These are phyloP conservation scores for Neurospora hispaniola DNA, from an alignment of 495 filamentous ascomycete genomes.

Conservation along the genomic window DNA sequence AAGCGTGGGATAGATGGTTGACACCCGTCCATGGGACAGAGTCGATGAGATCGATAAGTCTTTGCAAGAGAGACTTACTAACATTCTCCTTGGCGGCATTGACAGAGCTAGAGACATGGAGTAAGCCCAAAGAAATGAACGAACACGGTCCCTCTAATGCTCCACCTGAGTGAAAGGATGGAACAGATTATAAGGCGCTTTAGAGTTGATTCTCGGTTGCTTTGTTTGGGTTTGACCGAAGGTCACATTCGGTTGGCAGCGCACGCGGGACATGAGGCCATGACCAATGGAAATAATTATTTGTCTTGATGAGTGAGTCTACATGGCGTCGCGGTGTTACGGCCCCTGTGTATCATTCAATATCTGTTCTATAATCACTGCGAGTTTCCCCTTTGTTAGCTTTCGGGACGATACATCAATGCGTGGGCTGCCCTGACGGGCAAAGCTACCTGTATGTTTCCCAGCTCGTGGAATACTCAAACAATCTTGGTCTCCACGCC, in stretches of 20 bases:
- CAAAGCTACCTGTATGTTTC: background rate
- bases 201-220: background rate
- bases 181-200: background rate
- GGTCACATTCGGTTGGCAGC: background rate
- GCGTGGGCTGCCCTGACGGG: background rate
- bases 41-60: slow-evolving; percentile 4
- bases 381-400: background rate
- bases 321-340: background rate
- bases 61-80: slow-evolving; percentile 3
- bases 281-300: background rate
- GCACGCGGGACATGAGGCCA: background rate
- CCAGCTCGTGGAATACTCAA: background rate
- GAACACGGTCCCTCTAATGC: background rate
- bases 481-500: slow-evolving; percentile 16
- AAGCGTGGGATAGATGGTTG: slow-evolving; percentile 5
- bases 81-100: slow-evolving; percentile 9
- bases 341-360: background rate
- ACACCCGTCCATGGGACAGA: slow-evolving; percentile 11
- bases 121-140: background rate
- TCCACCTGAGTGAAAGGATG: background rate
- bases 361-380: background rate
- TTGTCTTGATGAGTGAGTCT: background rate
- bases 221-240: background rate
- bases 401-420: background rate
- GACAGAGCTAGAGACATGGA: background rate